These are phyloP conservation scores for Caloboletus inedulis DNA, from an alignment of 1,284 basidiomycete species.

Conservation along the genomic window DNA sequence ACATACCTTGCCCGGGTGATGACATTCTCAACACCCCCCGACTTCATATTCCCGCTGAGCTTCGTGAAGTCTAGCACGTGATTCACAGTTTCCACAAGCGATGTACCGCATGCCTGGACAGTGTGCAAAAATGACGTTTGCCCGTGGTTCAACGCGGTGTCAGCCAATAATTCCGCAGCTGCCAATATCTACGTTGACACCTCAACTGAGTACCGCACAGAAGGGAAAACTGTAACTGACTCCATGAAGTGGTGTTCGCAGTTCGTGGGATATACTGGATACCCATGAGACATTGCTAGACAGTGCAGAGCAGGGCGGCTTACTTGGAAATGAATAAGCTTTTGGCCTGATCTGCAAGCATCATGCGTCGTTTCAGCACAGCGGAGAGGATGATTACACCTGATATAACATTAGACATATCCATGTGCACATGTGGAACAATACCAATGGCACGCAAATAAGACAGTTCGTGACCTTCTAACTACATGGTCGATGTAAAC, in stretches of 20 bases:
- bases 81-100: slow-evolving; percentile 86
- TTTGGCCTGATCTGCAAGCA: slow-evolving; percentile 91
- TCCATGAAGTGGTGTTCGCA: slow-evolving; percentile 87
- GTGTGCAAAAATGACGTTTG: slow-evolving; percentile 89
- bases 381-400: slow-evolving; percentile 95
- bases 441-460: slow-evolving; percentile 84
- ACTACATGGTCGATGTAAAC: slow-evolving; percentile 38
- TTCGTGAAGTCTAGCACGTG: slow-evolving; percentile 98
- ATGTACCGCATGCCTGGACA: slow-evolving; percentile 83
- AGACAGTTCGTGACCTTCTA: slow-evolving; percentile 91
- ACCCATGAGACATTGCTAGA: slow-evolving; percentile 5
- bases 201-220: slow-evolving; percentile 5
- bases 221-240: slow-evolving; percentile 37
- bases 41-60: slow-evolving; percentile 82
- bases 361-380: slow-evolving; percentile 89
- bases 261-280: slow-evolving; percentile 87
- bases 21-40: slow-evolving; percentile 70
- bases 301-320: slow-evolving; percentile 24
- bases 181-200: slow-evolving; percentile 65
- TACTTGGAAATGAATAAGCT: slow-evolving; percentile 88
- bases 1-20: slow-evolving; percentile 64
- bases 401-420: slow-evolving; percentile 22
- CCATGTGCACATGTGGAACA: slow-evolving; percentile 2
- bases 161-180: slow-evolving; percentile 83
- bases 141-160: slow-evolving; percentile 77